Base-by-base conservation (phyloP, 2,329 filamentous ascomycete species). In the Cercospora canescens region DNA sequence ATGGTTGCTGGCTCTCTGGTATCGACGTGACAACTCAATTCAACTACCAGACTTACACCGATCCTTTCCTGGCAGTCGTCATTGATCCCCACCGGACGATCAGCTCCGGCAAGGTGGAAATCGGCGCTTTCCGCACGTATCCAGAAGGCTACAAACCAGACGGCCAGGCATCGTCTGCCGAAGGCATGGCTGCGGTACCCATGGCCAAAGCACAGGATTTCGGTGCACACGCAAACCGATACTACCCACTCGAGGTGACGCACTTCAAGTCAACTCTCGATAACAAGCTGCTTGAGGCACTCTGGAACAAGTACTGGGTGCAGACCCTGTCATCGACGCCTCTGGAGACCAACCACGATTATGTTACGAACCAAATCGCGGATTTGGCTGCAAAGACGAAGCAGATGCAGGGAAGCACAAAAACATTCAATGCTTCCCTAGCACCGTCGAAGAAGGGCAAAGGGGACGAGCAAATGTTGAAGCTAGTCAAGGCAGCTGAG, bases 231-330 rank as follows among this genome's bases (percentile, higher is more conserved):
- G 89, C 91, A 14, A 91, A 88, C 77, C 89, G 91, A 63, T 99
- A 99, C 82, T 99, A 99, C 80, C 86, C 91, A 14, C 86, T 99
- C 6, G 91, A 96, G 68, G 91, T 98, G 14, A 93, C 93, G 34
- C 93, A 96, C 80, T 99, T 93, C 86, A 98, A 98, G 82, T 95
- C 92, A 69, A 91, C 91, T 0, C 89, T 99, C 30, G 95, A 99
- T 80, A 86, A 89, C 1, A 91, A 93, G 73, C 85, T 99, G 26
- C 84, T 99, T 5, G 92, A 96, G 75, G 86, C 93, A 60, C 84
- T 99, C 32, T 98, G 95, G 95, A 97, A 97, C 83, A 98, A 98
- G 80, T 99, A 99, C 84, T 97, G 93, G 95, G 94, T 97, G 35
- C 92, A 96, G 76, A 99, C 95, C 6, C 86, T 99, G 21, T 96